Evolutionary conservation across 2,329 filamentous ascomycete genomes (phyloP).

Genomic region (Botrytis cinerea): DNA sequence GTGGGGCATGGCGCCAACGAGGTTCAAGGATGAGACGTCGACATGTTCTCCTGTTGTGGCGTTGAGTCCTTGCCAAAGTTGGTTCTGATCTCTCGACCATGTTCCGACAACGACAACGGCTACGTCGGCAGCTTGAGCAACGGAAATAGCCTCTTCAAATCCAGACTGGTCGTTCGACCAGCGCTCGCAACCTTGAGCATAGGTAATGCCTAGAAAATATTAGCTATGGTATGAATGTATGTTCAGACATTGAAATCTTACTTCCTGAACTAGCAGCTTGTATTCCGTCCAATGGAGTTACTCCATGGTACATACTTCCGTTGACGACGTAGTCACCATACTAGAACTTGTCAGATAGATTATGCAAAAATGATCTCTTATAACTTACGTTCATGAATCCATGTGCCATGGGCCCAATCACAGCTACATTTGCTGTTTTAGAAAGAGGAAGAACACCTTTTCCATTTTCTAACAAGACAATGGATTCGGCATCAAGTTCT

Average conservation of each 20-base stretch:
- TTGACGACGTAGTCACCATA: slow-evolving; percentile 73
- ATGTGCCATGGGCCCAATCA: slow-evolving; percentile 75
- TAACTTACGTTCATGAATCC: slow-evolving; percentile 65
- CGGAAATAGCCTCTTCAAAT: slow-evolving; percentile 65
- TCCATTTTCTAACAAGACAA: slow-evolving; percentile 78
- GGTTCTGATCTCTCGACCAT: slow-evolving; percentile 68
- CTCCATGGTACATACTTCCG: slow-evolving; percentile 61
- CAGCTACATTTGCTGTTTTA: slow-evolving; percentile 67
- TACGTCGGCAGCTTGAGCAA: slow-evolving; percentile 66
- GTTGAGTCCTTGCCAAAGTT: slow-evolving; percentile 71
- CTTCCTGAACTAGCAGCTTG: slow-evolving; percentile 58
- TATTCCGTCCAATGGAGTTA: slow-evolving; percentile 71
- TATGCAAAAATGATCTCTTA: slow-evolving; percentile 14
- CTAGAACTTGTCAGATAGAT: slow-evolving; percentile 41
- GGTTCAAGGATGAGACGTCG: slow-evolving; percentile 62
- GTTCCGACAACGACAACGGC: slow-evolving; percentile 75
- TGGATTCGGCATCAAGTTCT: slow-evolving; percentile 75
- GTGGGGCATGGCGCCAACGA: slow-evolving; percentile 69
- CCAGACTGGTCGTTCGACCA: slow-evolving; percentile 72
- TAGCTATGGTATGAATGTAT: neutral
- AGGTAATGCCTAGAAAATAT: slow-evolving; percentile 52
- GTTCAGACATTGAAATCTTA: slow-evolving; percentile 15
- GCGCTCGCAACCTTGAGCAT: slow-evolving; percentile 69
- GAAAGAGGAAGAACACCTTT: slow-evolving; percentile 63
- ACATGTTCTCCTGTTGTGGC: slow-evolving; percentile 76